These are phyloP conservation scores for Mycena pura DNA, from an alignment of 768 basidiomycete genomes.

Conservation along the genomic window DNA sequence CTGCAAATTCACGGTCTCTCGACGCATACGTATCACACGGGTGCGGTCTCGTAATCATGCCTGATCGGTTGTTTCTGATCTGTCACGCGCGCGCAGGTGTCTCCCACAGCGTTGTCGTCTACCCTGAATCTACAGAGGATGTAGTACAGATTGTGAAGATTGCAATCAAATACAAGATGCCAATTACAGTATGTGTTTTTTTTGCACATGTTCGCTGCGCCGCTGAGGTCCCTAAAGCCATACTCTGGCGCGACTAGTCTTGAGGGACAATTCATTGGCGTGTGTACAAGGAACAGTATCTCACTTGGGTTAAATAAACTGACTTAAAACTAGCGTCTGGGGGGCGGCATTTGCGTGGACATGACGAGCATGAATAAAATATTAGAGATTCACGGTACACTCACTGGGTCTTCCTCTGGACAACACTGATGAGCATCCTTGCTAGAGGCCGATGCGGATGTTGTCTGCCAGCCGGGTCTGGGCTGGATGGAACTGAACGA, in stretches of 20 bases:
- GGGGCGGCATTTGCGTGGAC: conserved; percentile 82
- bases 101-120: conserved; percentile 67
- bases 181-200: conserved; percentile 51
- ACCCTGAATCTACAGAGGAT: conserved; percentile 77
- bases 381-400: conserved; percentile 70
- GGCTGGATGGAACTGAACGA: conserved; percentile 79
- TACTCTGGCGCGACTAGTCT: conserved; percentile 85
- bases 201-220: not conserved
- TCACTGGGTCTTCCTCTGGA: not conserved
- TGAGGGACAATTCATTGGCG: conserved; percentile 79
- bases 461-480: conserved; percentile 77
- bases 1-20: conserved; percentile 11
- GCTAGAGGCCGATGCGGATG: conserved; percentile 73
- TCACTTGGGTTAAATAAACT: not conserved
- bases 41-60: not conserved
- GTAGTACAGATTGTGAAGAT: conserved; percentile 81
- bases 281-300: conserved; percentile 41
- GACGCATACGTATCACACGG: conserved; percentile 16
- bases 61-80: not conserved
- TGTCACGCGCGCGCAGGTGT: no score
- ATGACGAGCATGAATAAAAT: conserved; percentile 82
- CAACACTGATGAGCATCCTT: not conserved
- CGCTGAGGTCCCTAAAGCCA: conserved; percentile 38
- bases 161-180: conserved; percentile 77
- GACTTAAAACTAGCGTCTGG: conserved; percentile 39